Evolutionary conservation across 495 filamentous ascomycete genomes (phyloP).

Genomic region (Cercophora sp.): DNA sequence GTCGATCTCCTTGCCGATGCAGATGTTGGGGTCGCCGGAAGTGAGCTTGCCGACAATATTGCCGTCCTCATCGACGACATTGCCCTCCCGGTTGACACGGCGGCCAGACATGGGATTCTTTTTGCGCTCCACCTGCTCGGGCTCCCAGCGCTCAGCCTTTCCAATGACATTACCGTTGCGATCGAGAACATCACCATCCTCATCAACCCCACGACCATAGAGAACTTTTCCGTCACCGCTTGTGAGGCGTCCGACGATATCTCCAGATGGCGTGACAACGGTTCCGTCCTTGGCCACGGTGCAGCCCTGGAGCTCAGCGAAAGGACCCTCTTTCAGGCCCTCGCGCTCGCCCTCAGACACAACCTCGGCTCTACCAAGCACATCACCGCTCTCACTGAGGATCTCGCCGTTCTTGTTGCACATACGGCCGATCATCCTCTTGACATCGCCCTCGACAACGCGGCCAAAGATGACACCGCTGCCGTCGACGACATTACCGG

Average conservation of each 20-base stretch:
- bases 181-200: slow-evolving; percentile 79
- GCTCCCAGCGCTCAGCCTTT: slow-evolving; percentile 77
- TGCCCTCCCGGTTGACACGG: slow-evolving; percentile 75
- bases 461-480: slow-evolving; percentile 71
- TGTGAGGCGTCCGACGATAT: slow-evolving; percentile 68
- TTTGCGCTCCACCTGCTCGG: slow-evolving; percentile 64
- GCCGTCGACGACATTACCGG: slow-evolving; percentile 74
- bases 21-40: slow-evolving; percentile 63
- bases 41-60: slow-evolving; percentile 78
- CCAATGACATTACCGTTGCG: slow-evolving; percentile 79
- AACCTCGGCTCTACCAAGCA: slow-evolving; percentile 76
- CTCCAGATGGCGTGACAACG: slow-evolving; percentile 56
- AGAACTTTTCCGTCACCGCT: slow-evolving; percentile 70
- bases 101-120: slow-evolving; percentile 63
- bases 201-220: slow-evolving; percentile 71
- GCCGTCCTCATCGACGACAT: slow-evolving; percentile 76
- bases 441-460: slow-evolving; percentile 67
- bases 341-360: slow-evolving; percentile 66
- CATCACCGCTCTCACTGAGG: slow-evolving; percentile 73
- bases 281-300: slow-evolving; percentile 75
- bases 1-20: slow-evolving; percentile 75
- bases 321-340: slow-evolving; percentile 68
- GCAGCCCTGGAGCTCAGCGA: slow-evolving; percentile 69
- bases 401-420: slow-evolving; percentile 78
- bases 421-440: slow-evolving; percentile 71